Base-by-base conservation (phyloP, 1,284 basidiomycete species). In the Fomitopsis palustris region DNA sequence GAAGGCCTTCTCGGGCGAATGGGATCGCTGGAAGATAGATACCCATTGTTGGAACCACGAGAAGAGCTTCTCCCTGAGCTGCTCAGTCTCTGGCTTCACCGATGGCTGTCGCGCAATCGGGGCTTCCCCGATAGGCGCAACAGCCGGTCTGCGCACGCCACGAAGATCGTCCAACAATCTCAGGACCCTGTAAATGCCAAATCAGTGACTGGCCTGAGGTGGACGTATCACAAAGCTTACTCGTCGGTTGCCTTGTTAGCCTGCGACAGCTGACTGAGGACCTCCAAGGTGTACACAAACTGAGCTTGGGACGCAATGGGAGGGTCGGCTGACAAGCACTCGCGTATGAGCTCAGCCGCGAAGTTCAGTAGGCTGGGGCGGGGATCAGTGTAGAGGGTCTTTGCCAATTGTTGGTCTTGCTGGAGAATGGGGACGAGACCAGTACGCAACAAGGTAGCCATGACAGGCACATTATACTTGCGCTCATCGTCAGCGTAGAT, bases 401-500 rank as follows among this genome's bases (percentile, higher is more conserved):
- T 96, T 39, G 95, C 93, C 37, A 99, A 80, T 72, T 97, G 95
- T 62, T 91, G 86, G 72, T 99, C 97, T 68, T 95, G 89, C 59
- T 96, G 87, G 16, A 80, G 78, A 35, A 90, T 79, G 63, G 84
- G 87, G 71, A 99, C 83, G 54, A 98, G 82, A 52, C 90, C 87
- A 59, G 92, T 92, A 47, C 90, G 87, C 59, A 99, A 79, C 51
- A 99, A 82, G 1, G 93, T 91, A 31, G 93, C 85, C 0, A 95
- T 98, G 63, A 98, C 97, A 6, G 95, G 87, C 16, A 98, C 88
- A 72, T 98, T 98, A 78, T 93, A 93, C 77, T 99, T 99, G 69
- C 95, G 92, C 89, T 96, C 93, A 74, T 99, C 97, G 72, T 99
- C 96, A 16, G 96, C 93, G 71, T 96, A 98, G 53, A 98, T 79